These are phyloP conservation scores for Astrothelium subdiscretum DNA, from an alignment of 495 filamentous ascomycete genomes.

Conservation along the genomic window DNA sequence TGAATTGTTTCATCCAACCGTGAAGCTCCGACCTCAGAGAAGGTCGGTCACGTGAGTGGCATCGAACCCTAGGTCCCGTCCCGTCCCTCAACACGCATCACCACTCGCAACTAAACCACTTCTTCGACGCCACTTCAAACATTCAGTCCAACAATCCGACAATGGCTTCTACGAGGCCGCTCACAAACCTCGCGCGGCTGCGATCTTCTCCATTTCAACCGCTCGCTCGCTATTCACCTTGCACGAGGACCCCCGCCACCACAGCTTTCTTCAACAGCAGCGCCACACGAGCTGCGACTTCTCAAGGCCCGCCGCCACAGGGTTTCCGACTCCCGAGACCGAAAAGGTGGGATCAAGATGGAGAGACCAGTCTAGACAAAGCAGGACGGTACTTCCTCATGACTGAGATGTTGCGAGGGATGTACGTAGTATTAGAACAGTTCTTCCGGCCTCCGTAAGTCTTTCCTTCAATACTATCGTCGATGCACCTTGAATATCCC, in stretches of 20 bases:
- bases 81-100: background rate
- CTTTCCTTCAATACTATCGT: background rate
- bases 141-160: background rate
- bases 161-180: slow-evolving; percentile 23
- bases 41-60: background rate
- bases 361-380: slow-evolving; percentile 63
- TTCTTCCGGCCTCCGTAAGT: slow-evolving; percentile 96
- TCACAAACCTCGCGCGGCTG: slow-evolving; percentile 17
- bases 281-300: slow-evolving; percentile 48
- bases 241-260: slow-evolving; percentile 32
- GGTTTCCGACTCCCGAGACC: slow-evolving; percentile 62
- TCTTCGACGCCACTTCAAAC: background rate
- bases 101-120: background rate
- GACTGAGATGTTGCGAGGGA: slow-evolving; percentile 89
- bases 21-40: background rate
- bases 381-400: slow-evolving; percentile 87
- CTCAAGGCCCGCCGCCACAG: slow-evolving; percentile 61
- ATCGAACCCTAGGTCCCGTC: no score
- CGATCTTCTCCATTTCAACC: background rate
- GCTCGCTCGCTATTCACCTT: background rate
- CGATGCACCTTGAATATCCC: background rate
- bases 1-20: background rate
- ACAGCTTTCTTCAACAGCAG: slow-evolving; percentile 56
- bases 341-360: slow-evolving; percentile 57
- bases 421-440: slow-evolving; percentile 97